Percentiles rank a stretch among this genome's conserved stretches.
Evolutionary conservation across 306 rosid genomes (phyloP).

Genomic region (Vigna unguiculata): DNA sequence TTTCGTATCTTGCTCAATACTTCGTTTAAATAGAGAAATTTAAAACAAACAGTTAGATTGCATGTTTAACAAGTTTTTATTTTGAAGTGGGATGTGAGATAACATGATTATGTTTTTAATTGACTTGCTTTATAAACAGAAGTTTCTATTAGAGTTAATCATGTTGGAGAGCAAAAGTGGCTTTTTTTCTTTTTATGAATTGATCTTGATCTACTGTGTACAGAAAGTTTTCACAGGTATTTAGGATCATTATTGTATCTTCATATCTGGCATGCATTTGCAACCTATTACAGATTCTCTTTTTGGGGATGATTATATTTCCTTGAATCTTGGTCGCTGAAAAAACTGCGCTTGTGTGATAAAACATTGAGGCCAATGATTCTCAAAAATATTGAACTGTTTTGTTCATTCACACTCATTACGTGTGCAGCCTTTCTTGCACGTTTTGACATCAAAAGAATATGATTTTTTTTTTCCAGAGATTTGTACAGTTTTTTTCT

Average conservation of each 20-base stretch:
- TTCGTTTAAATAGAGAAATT: not conserved
- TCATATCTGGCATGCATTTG: conserved; percentile 2
- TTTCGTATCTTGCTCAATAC: conserved; percentile 13
- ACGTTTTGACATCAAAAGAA: conserved; percentile 17
- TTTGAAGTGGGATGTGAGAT: not conserved
- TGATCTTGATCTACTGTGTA: conserved; percentile 1
- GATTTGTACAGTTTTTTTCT: not conserved
- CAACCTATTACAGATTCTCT: conserved; percentile 7
- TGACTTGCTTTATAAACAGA: conserved; percentile 1
- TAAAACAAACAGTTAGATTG: not conserved
- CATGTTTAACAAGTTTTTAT: not conserved
- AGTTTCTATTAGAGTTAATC: conserved; percentile 6
- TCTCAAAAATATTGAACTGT: conserved; percentile 3
- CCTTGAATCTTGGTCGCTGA: conserved; percentile 6
- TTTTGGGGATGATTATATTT: not conserved
- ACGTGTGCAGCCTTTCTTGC: conserved; percentile 25
- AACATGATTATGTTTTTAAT: not conserved
- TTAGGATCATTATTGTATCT: conserved; percentile 14
- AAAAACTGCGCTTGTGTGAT: not conserved
- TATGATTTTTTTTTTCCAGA: conserved; percentile 28
- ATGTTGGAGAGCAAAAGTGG: conserved; percentile 23
- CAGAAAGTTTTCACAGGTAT: not conserved
- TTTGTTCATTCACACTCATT: not conserved
- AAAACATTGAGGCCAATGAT: conserved; percentile 17
- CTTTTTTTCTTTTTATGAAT: conserved; percentile 22